phyloP scores from a whole-genome alignment of 495 filamentous ascomycete species.

The Penicillium mononematosum region DNA sequence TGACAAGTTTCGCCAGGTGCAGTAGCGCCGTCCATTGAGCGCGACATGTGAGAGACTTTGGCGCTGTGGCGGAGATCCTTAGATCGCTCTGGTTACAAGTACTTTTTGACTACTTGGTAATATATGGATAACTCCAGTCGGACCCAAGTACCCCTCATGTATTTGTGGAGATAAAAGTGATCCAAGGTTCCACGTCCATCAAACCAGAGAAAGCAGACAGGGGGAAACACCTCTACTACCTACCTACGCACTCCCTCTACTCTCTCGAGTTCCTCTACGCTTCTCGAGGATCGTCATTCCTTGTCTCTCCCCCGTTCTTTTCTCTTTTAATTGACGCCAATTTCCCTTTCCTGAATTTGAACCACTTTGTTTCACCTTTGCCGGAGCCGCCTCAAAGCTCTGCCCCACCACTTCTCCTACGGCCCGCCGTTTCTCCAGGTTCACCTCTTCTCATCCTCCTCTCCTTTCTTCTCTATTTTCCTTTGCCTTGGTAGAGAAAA shows the following conservation, averaged over 20 bases:
- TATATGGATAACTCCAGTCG: neutral
- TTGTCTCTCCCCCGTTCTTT: neutral
- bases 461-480: neutral
- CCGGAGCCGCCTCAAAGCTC: conserved; percentile 7
- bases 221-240: neutral
- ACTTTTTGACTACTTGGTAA: neutral
- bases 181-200: conserved; percentile 13
- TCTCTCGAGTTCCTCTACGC: neutral
- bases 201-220: conserved; percentile 4
- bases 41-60: conserved; percentile 8
- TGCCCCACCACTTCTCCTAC: conserved; percentile 11
- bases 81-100: neutral
- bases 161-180: conserved; percentile 4
- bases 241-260: neutral
- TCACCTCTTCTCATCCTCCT: conserved; percentile 7
- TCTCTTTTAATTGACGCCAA: neutral
- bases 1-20: conserved; percentile 12
- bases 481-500: neutral
- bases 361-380: conserved; percentile 8
- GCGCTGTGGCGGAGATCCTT: conserved; percentile 11
- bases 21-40: conserved; percentile 11
- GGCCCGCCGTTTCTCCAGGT: conserved; percentile 14
- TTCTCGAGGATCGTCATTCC: neutral
- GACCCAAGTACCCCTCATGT: neutral
- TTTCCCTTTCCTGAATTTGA: neutral